These are phyloP conservation scores for Wickerhamiella siamensis DNA, from an alignment of 805 yeast species.

Conservation along the genomic window DNA sequence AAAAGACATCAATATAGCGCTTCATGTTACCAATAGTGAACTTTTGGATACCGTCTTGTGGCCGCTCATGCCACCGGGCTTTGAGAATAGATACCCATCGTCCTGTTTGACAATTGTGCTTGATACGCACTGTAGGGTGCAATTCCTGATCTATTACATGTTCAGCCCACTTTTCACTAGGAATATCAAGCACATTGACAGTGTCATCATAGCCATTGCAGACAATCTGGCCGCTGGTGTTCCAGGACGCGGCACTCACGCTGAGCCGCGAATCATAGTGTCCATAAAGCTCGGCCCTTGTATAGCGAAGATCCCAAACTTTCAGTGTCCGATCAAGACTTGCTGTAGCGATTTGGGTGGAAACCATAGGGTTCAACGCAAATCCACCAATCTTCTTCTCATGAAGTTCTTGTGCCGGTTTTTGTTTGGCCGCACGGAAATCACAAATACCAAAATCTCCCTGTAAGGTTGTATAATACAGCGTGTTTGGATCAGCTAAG, in stretches of 20 bases:
- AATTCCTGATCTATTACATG: constrained; percentile 25
- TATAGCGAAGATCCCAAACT: constrained; percentile 66
- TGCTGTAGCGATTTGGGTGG: constrained; percentile 65
- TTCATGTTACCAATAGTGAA: constrained; percentile 92
- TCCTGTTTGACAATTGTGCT: constrained; percentile 93
- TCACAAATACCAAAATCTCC: constrained; percentile 76
- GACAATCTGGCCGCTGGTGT: constrained; percentile 48
- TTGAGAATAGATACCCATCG: constrained; percentile 91
- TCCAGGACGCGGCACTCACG: constrained; percentile 78
- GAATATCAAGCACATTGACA: constrained; percentile 53
- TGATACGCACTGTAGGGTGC: constrained; percentile 47
- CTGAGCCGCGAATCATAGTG: constrained; percentile 62
- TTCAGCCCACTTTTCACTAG: constrained; percentile 15
- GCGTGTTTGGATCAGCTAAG: constrained; percentile 38
- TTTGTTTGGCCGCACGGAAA: constrained; percentile 33
- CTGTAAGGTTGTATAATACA: constrained; percentile 61
- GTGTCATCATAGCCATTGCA: constrained; percentile 91
- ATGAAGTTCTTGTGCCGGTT: constrained; percentile 37
- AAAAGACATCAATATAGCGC: constrained; percentile 68
- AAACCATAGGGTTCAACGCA: constrained; percentile 52
- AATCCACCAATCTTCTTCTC: constrained; percentile 92
- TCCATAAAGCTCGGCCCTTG: constrained; percentile 30
- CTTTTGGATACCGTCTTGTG: constrained; percentile 59
- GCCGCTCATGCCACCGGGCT: constrained; percentile 69
- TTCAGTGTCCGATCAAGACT: constrained; percentile 76